These are phyloP conservation scores for Hamamelis virginiana DNA, from an alignment of 164 flowering plant species.

Conservation along the genomic window DNA sequence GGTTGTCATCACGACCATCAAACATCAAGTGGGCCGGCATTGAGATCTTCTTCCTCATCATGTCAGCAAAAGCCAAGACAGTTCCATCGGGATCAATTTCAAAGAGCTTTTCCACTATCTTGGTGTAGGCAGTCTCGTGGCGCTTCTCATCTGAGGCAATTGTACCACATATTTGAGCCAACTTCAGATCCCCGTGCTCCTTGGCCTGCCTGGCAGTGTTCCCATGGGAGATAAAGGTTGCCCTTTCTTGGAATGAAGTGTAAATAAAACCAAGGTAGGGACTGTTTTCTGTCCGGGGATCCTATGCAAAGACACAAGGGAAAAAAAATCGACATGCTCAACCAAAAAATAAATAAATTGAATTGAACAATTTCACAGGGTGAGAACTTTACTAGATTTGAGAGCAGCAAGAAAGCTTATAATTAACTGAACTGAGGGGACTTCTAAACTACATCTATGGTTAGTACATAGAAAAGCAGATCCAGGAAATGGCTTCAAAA, in stretches of 20 bases:
- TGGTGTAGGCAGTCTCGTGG: conserved; percentile 62
- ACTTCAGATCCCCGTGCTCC: conserved; percentile 49
- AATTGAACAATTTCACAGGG: not conserved
- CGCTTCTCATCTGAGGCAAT: conserved; percentile 65
- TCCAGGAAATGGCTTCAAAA: too few species aligned
- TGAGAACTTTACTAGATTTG: not conserved
- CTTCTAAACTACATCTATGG: too few species aligned
- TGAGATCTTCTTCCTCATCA: conserved; percentile 65
- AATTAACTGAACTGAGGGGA: too few species aligned
- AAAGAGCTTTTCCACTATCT: conserved; percentile 56
- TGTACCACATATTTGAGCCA: conserved; percentile 61
- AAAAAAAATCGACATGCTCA: not conserved
- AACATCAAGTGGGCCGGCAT: conserved; percentile 69
- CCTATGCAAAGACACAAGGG: not conserved
- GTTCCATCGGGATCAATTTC: conserved; percentile 60
- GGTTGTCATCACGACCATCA: conserved; percentile 50
- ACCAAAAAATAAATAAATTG: not conserved
- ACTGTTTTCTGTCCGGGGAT: conserved; percentile 43
- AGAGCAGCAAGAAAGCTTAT: too few species aligned
- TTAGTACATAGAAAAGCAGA: too few species aligned
- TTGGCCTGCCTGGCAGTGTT: conserved; percentile 65
- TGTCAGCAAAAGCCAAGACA: conserved; percentile 45
- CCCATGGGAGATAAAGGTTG: conserved; percentile 61
- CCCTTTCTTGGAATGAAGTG: conserved; percentile 67
- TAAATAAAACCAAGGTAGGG: conserved; percentile 62